Percentiles rank a stretch among this genome's conserved stretches.
Evolutionary conservation across 495 filamentous ascomycete species (phyloP).

Genomic region (Amniculicola lignicola): DNA sequence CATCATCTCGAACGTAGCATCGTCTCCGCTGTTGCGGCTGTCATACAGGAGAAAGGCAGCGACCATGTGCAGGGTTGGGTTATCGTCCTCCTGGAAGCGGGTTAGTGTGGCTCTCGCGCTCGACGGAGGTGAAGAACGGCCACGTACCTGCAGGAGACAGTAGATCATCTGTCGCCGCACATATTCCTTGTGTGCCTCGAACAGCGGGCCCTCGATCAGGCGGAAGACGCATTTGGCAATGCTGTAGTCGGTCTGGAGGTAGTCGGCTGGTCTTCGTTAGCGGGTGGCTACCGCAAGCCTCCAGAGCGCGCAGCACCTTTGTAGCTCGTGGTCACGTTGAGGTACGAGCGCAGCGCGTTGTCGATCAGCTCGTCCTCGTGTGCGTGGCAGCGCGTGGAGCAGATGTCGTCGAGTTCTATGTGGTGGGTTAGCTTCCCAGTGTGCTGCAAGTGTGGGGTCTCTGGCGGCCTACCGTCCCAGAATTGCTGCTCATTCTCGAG

Average conservation of each 20-base stretch:
- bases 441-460: slow-evolving; percentile 13
- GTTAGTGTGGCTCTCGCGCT: slow-evolving; percentile 6
- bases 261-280: slow-evolving; percentile 57
- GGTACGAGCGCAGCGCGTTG: slow-evolving; percentile 76
- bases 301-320: slow-evolving; percentile 52
- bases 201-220: slow-evolving; percentile 73
- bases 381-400: slow-evolving; percentile 66
- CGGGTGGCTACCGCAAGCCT: not conserved
- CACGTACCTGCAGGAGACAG: slow-evolving; percentile 72
- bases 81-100: slow-evolving; percentile 65
- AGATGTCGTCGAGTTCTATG: slow-evolving; percentile 76
- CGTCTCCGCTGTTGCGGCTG: slow-evolving; percentile 74
- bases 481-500: slow-evolving; percentile 88
- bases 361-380: slow-evolving; percentile 83
- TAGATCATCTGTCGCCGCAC: slow-evolving; percentile 91
- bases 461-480: slow-evolving; percentile 70
- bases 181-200: slow-evolving; percentile 72
- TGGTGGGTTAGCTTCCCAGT: slow-evolving; percentile 15
- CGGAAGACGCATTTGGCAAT: slow-evolving; percentile 79
- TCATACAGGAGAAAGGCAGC: slow-evolving; percentile 88
- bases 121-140: not conserved
- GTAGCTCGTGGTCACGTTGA: slow-evolving; percentile 72
- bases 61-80: slow-evolving; percentile 73
- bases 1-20: slow-evolving; percentile 79
- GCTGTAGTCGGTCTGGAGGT: slow-evolving; percentile 79